These are phyloP conservation scores for Bryopsis sp. DNA, from an alignment of 139 green algal genomes.

Conservation along the genomic window DNA sequence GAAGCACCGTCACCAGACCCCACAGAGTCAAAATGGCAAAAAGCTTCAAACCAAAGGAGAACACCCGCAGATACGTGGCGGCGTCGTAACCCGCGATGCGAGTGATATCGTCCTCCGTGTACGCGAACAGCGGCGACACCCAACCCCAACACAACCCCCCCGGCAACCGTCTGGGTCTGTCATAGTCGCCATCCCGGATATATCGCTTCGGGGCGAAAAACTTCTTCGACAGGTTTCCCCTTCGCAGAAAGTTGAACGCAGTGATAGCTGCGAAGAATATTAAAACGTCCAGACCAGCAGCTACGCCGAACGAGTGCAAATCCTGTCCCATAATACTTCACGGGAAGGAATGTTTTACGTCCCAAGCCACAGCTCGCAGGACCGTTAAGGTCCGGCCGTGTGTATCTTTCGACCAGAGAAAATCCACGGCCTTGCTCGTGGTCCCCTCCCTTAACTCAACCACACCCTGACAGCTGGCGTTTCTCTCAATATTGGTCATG, in stretches of 20 bases:
- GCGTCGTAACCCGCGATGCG: conserved; percentile 31
- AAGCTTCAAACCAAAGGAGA: conserved; percentile 27
- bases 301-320: conserved; percentile 4
- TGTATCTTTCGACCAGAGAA: too few relatives aligned
- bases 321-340: conserved; percentile 4
- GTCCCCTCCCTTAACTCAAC: too few relatives aligned
- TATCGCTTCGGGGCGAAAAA: neutral
- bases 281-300: neutral
- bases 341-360: too few relatives aligned
- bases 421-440: too few relatives aligned
- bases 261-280: neutral
- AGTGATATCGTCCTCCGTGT: conserved; percentile 27
- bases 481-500: too few relatives aligned
- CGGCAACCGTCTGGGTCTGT: too few relatives aligned
- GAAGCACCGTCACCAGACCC: neutral
- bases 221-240: neutral
- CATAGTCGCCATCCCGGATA: neutral
- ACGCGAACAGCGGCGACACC: conserved; percentile 13
- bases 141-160: too few relatives aligned
- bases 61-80: conserved; percentile 31
- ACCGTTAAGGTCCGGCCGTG: too few relatives aligned
- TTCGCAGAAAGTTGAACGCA: neutral
- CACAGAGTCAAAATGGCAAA: conserved; percentile 5
- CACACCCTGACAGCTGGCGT: too few relatives aligned
- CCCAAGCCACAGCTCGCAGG: too few relatives aligned